These are phyloP conservation scores for Boehmeria nivea DNA, from an alignment of 306 rosid species.

Conservation along the genomic window DNA sequence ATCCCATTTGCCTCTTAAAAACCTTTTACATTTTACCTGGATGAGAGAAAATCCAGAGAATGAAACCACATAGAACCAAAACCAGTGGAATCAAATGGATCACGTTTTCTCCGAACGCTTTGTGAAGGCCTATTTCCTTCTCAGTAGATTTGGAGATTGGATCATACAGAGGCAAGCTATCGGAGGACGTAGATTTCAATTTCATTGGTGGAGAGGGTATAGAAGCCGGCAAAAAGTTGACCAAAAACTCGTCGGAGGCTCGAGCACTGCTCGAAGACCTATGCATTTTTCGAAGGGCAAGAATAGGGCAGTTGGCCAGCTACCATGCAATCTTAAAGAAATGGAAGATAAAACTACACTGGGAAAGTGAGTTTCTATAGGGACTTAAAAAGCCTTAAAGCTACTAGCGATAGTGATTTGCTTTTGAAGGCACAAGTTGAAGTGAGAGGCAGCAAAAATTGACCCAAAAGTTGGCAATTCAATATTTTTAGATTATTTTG, in stretches of 20 bases:
- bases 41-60: conserved; percentile 73
- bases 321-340: too few relatives aligned
- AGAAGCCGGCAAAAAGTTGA: conserved; percentile 18
- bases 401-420: background rate
- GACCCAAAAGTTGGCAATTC: conserved; percentile 20
- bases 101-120: conserved; percentile 35
- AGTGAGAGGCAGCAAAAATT: background rate
- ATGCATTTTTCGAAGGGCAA: conserved; percentile 19
- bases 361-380: too few relatives aligned
- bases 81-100: conserved; percentile 67
- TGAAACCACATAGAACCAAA: conserved; percentile 52
- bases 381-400: too few relatives aligned
- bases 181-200: conserved; percentile 25
- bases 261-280: conserved; percentile 34
- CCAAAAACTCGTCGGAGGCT: conserved; percentile 33
- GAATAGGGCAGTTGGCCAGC: too few relatives aligned
- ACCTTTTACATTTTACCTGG: background rate
- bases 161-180: conserved; percentile 41
- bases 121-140: conserved; percentile 38
- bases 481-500: background rate
- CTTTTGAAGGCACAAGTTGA: too few relatives aligned
- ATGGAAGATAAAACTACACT: background rate
- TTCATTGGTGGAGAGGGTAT: conserved; percentile 24
- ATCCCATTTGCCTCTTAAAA: too few relatives aligned
- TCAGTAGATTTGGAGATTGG: conserved; percentile 26